Evolutionary conservation across 2,329 filamentous ascomycete genomes (phyloP).

Genomic region (Botrytis medusae): DNA sequence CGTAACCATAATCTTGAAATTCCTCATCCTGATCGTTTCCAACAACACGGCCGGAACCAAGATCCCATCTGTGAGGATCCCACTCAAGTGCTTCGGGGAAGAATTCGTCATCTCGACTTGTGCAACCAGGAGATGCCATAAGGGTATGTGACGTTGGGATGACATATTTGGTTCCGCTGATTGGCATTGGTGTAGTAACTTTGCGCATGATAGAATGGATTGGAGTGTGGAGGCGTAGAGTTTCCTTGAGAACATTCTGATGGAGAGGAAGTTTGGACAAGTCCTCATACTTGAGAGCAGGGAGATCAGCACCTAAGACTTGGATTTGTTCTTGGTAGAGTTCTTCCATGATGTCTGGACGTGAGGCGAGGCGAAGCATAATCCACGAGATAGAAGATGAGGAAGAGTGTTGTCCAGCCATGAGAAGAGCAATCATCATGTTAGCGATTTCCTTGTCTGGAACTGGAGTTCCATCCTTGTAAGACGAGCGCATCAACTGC

Average conservation of each 20-base stretch:
- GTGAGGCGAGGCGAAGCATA: conserved; percentile 73
- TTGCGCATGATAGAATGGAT: conserved; percentile 95
- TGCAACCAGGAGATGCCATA: conserved; percentile 81
- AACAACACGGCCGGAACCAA: conserved; percentile 57
- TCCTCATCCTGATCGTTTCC: conserved; percentile 60
- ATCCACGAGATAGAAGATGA: conserved; percentile 85
- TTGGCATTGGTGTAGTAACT: conserved; percentile 82
- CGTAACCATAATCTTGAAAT: conserved; percentile 92
- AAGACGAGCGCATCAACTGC: conserved; percentile 81
- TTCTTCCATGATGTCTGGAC: conserved; percentile 76
- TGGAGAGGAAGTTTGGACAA: conserved; percentile 79
- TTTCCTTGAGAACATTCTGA: conserved; percentile 85
- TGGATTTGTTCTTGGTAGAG: conserved; percentile 79
- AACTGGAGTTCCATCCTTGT: conserved; percentile 79
- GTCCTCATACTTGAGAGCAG: conserved; percentile 72
- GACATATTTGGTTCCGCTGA: conserved; percentile 79
- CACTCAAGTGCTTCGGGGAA: conserved; percentile 82
- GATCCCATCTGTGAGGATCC: conserved; percentile 91
- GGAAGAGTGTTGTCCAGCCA: conserved; percentile 89
- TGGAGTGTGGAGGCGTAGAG: conserved; percentile 83
- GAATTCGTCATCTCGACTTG: conserved; percentile 66
- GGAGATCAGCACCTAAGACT: conserved; percentile 71
- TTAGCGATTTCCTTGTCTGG: conserved; percentile 83
- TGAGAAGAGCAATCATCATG: conserved; percentile 92
- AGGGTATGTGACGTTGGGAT: conserved; percentile 80